Evolutionary conservation across 805 yeast genomes (phyloP), one percentile per base, ranked within the genome.

Genomic region (Teunomyces funiuensis): DNA sequence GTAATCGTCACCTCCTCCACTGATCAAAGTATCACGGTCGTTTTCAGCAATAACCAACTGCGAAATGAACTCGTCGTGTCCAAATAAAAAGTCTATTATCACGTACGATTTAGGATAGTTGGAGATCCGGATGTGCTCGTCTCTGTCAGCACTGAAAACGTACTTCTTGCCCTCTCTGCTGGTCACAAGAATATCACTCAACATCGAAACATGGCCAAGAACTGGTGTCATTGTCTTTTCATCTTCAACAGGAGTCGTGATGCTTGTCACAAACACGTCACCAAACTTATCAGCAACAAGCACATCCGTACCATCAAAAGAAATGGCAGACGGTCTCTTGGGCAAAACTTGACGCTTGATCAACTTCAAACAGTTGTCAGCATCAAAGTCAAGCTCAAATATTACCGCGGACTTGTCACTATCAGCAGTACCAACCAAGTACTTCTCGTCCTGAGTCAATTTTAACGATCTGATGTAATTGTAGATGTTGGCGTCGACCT

Each of bases 131-230:
- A 93, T 85, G 62, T 95, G 99, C 63, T 93, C 99, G 63, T 93
- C 99, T 64, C 99, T 77, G 66, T 93, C 99, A 28, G 90, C 81
- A 1, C 95, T 82, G 41, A 91, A 72, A 11, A 90, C 60, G 45
- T 64, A 84, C 47, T 73, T 70, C 44, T 76, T 75, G 6, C 72
- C 76, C 6, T 54, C 37, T 27, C 57, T 46, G 16, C 51, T 44
- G 9, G 74, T 69, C 19, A 81, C 66, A 20, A 73, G 55, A 2
- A 90, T 75, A 47, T 82, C 88, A n/a, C 95, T 85, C 46, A 93
- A 75, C 97, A 93, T 88, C 2, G 97, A 90, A 4, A 93, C 98
- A 63, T 93, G 99, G 6, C 99, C 99, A 40, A 91, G 66, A 5
- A 91, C 73, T 2, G 97, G 97, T 28, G 69, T 75, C 38, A 69